Base-by-base conservation (phyloP, 148 eudicot species). In the Rhododendron ovatum region DNA sequence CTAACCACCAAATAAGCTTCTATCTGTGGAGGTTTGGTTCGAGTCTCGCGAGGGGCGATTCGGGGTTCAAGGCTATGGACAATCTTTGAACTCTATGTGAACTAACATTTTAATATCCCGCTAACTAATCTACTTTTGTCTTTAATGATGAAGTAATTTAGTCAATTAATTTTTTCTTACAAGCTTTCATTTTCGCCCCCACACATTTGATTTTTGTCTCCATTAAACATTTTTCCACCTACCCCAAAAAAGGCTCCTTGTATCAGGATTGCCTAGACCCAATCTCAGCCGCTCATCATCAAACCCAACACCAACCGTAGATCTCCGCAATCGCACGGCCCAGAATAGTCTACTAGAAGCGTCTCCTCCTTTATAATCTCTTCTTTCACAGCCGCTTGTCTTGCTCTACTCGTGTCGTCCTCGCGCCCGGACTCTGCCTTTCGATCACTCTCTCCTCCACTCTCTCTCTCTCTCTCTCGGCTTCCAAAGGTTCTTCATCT, bases 341-440 rank as follows among this genome's bases (percentile, higher is more conserved):
- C 48, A 11, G 43, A 86, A 67, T 15, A 55, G 71, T 18, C 78
- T 86, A 79, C 91, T 85, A 73, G 91, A 90, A 92, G 43, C 79
- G 89, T 90, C 91, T 63, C 85, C 43, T 6, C 20, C 86, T 69
- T 79, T 67, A 63, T 67, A 47, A 12, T n/a, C 84, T 7, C 33
- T 37, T 69, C n/a, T 6, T 80, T 73, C 75, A 48, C 61, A 33
- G 17, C 20, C 61, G 59, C 0, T 22, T 7, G 30, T 15, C 80
- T 86, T 90, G 89, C 75, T 86, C 74, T 78, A 28, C 91, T 84
- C 88, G 89, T 85, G 89, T 53, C 84, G 28, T 53, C 55, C 89
- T 73, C 82, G 84, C 48, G 80, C 47, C 69, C 39, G 51, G 78
- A 65, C 22, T 3, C 63, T n/a, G 28, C 48, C 75, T 10, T 57